phyloP scores from a whole-genome alignment of 176 grass and related monocot species.

The Olyra latifolia region DNA sequence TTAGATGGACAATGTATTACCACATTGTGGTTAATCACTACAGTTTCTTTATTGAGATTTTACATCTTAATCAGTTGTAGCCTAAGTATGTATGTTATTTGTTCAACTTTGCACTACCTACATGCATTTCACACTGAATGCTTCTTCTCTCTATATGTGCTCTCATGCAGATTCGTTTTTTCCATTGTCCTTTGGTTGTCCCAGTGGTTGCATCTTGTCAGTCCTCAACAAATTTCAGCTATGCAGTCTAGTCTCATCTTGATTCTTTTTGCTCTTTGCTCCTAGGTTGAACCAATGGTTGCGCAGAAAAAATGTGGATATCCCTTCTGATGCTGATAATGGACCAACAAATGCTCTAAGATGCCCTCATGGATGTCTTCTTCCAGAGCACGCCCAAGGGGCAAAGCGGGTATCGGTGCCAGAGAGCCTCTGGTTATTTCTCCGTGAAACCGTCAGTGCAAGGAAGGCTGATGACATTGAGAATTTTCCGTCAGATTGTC shows the following conservation, averaged over 20 bases:
- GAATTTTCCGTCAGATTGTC: slow-evolving; percentile 70
- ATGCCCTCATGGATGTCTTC: slow-evolving; percentile 78
- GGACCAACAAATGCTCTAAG: slow-evolving; percentile 77
- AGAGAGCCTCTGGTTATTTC: slow-evolving; percentile 84
- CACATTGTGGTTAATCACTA: background rate
- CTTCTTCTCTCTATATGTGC: background rate
- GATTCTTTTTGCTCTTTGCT: slow-evolving; percentile 21
- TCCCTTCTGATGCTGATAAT: slow-evolving; percentile 62
- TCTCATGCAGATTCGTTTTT: background rate
- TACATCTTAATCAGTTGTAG: slow-evolving; percentile 9
- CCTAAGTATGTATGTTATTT: slow-evolving; percentile 16
- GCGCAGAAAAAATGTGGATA: slow-evolving; percentile 81
- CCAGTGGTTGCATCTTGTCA: slow-evolving; percentile 36
- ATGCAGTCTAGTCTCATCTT: background rate
- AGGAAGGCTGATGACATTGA: slow-evolving; percentile 49
- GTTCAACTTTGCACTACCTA: background rate
- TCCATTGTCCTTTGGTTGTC: slow-evolving; percentile 34
- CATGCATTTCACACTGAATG: background rate
- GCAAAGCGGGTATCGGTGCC: slow-evolving; percentile 87
- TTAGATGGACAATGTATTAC: background rate
- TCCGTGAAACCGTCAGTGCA: slow-evolving; percentile 51
- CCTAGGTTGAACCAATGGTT: slow-evolving; percentile 85
- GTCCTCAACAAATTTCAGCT: background rate
- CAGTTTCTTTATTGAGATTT: background rate
- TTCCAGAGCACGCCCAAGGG: slow-evolving; percentile 79